A percentile compares a stretch with the other conserved stretches of the same genome.
These are phyloP conservation scores for Zasmidium angulare DNA, from an alignment of 2,329 filamentous ascomycete species.

Conservation along the genomic window DNA sequence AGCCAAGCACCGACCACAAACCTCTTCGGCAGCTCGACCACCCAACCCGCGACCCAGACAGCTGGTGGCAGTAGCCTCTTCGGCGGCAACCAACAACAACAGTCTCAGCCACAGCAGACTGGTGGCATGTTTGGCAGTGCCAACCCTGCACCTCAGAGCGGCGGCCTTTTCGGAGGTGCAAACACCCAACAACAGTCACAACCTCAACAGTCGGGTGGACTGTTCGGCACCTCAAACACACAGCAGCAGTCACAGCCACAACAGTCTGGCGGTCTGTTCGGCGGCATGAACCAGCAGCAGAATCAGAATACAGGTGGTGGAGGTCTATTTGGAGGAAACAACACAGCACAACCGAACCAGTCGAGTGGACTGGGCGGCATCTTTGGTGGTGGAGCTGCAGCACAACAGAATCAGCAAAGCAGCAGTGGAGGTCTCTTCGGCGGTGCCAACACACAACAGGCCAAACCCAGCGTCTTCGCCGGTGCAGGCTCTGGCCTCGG, in stretches of 20 bases:
- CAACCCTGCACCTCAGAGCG: conserved; percentile 24
- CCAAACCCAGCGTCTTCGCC: conserved; percentile 3
- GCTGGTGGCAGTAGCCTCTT: conserved; percentile 9
- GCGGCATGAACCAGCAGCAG: conserved; percentile 6
- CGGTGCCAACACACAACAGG: conserved; percentile 11
- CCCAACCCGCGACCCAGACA: conserved; percentile 11
- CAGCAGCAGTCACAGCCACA: conserved; percentile 7
- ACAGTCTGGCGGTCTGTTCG: conserved; percentile 8
- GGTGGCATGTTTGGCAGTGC: conserved; percentile 5
- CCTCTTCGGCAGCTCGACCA: conserved; percentile 9
- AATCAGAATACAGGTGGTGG: conserved; percentile 8
- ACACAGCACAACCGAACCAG: neutral
- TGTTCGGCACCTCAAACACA: conserved; percentile 20
- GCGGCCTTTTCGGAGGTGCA: conserved; percentile 29
- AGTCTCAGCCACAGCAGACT: neutral
- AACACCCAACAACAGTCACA: conserved; percentile 13
- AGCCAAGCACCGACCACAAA: conserved; percentile 9
- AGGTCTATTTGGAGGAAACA: conserved; percentile 21
- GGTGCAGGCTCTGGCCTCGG: neutral
- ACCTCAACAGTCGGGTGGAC: conserved; percentile 21
- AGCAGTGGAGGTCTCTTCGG: conserved; percentile 30
- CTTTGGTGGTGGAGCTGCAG: neutral
- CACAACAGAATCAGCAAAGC: neutral
- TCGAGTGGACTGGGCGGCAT: neutral
- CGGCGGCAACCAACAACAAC: conserved; percentile 14